These are phyloP conservation scores for Irineochytrium annulatum DNA, from an alignment of 192 early-diverging fungal genomes.

Conservation along the genomic window DNA sequence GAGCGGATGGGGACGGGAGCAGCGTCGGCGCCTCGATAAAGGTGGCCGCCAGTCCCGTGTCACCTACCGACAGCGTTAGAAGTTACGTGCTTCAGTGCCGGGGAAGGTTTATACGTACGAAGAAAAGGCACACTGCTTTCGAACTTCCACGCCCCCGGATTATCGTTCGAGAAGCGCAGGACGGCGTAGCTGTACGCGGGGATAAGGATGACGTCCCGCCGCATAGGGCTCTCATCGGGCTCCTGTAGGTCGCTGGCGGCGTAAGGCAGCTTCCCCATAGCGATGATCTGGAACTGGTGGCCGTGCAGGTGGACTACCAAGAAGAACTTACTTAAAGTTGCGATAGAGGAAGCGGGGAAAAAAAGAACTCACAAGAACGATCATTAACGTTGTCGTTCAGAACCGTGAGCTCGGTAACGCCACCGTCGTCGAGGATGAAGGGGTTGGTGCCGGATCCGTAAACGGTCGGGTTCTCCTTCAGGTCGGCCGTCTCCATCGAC, in stretches of 20 bases:
- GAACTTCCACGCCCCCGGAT: constrained; percentile 2
- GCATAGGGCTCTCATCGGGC: not conserved
- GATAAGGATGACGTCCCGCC: not conserved
- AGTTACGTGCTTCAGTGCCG: no score
- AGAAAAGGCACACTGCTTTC: not conserved
- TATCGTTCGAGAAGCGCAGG: not conserved
- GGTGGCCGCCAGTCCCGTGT: not conserved
- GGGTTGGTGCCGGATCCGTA: constrained; percentile 66
- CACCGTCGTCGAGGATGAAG: constrained; percentile 52
- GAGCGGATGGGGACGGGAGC: not conserved
- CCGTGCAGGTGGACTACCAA: constrained; percentile 75
- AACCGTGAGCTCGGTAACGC: constrained; percentile 61
- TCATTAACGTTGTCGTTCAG: constrained; percentile 63
- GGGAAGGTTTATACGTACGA: not conserved
- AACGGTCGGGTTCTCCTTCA: constrained; percentile 32
- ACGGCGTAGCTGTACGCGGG: not conserved
- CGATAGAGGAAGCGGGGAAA: no score
- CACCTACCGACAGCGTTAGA: not conserved
- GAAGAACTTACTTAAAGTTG: not conserved
- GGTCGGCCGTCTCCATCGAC: constrained; percentile 41
- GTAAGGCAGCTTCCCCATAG: constrained; percentile 50
- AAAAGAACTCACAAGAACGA: not conserved
- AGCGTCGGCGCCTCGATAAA: not conserved
- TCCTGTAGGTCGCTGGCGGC: constrained; percentile 22
- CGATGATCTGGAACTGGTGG: constrained; percentile 74